Base-by-base conservation (phyloP, 83 land plant genomes). In the Picea abies region DNA sequence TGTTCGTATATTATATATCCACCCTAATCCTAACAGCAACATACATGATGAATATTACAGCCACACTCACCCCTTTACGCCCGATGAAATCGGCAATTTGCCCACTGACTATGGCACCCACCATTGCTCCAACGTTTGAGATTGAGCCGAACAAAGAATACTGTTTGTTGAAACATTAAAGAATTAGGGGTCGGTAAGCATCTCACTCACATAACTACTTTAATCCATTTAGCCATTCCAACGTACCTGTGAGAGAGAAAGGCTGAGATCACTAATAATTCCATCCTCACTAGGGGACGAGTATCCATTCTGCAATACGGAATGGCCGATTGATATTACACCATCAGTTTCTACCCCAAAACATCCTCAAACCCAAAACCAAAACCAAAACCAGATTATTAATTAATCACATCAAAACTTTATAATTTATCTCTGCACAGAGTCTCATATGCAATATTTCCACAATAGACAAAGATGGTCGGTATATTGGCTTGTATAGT, bases 91-190 rank as follows among this genome's bases (percentile, higher is more conserved):
- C 95, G 1, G 93, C 86, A 69, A 93, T 91, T 68, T 93, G 93
- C 23, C 95, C 95, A 82, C 95, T 93, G 16, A 90, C 90, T 19
- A 93, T 93, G 22, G 95, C 95, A 2, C 96, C 96, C 77, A 89
- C 90, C 96, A 92, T 94, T 12, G 96, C 96, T 3, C 96, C 96
- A 58, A 90, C 91, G 76, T 94, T 94, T 3, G 91, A 87, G 12
- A 94, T 87, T 11, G 96, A 94, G 25, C 96, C 96, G 82, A 92
- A 94, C 16, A 90, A 16, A 23, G 94, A 94, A 79, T 84, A 94
- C 93, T 92, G 87, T 10, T 66, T 66, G 26, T 66, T 66, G 69
- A 66, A 22, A 66, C 26, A 66, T 22, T n/a, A 66, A 66, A 66
- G n/a, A 22, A 66, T 66, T 8, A 20, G 25, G 39, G 15, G 49